Evolutionary conservation across 129 eudicot genomes (phyloP).

Genomic region (Helianthus tuberosus): DNA sequence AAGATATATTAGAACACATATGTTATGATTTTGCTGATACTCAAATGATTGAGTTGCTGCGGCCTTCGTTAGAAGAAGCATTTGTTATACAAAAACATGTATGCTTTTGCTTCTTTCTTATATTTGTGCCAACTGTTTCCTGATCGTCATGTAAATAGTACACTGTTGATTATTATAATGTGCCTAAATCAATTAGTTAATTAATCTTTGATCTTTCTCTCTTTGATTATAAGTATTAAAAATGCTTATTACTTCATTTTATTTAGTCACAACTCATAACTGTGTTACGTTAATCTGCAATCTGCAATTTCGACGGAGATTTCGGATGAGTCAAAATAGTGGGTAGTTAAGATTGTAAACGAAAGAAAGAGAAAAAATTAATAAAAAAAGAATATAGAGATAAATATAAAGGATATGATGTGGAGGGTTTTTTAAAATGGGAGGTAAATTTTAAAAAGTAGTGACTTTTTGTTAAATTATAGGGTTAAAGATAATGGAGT

Average conservation of each 20-base stretch:
- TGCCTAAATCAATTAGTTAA: not conserved
- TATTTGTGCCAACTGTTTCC: not conserved
- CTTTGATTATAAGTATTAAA: constrained; percentile 13
- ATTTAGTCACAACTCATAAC: not conserved
- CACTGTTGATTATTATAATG: not conserved
- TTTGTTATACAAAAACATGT: constrained; percentile 95
- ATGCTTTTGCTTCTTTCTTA: constrained; percentile 9
- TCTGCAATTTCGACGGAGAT: no score
- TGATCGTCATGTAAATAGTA: not conserved
- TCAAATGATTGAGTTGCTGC: constrained; percentile 94
- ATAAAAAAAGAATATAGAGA: no score
- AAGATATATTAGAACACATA: constrained; percentile 91
- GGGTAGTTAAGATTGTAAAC: no score
- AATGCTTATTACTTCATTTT: not conserved
- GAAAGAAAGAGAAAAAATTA: no score
- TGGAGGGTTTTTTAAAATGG: no score
- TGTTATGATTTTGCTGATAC: constrained; percentile 93
- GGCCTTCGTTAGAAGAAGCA: constrained; percentile 97
- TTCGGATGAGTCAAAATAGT: no score
- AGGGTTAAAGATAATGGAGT: no score
- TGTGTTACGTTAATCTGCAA: not conserved
- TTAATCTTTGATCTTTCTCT: not conserved
- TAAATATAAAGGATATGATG: no score
- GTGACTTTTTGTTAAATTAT: no score
- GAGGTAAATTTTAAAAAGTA: no score